Percentiles rank a stretch among this genome's conserved stretches.
Conservation (phyloP, 257 asterid species). For the Coffea eugenioides region DNA sequence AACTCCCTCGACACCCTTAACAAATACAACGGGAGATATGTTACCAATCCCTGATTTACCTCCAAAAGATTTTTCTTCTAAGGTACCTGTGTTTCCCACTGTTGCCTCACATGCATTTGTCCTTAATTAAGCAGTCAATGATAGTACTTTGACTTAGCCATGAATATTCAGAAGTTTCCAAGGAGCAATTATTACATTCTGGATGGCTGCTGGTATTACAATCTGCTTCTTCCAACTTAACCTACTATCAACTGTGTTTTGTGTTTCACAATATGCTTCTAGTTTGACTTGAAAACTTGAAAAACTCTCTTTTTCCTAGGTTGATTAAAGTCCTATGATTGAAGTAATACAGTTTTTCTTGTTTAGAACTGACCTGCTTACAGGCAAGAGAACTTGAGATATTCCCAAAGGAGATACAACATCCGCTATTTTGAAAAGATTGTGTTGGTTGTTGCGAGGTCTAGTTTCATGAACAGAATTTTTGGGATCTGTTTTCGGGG, state of each 20-base stretch:
- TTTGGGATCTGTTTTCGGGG: background rate
- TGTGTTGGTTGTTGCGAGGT: background rate
- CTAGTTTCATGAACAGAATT: background rate
- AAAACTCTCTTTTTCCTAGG: background rate
- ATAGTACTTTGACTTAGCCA: background rate
- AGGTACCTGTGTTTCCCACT: slow-evolving; percentile 6
- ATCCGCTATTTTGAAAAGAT: background rate
- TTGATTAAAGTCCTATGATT: background rate
- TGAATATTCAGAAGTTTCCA: background rate
- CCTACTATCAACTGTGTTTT: background rate
- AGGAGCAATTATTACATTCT: background rate
- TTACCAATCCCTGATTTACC: slow-evolving; percentile 23
- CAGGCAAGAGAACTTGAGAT: background rate
- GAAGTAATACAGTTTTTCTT: background rate
- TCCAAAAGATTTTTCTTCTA: slow-evolving; percentile 21
- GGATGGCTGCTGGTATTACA: background rate
- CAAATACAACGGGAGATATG: slow-evolving; percentile 9
- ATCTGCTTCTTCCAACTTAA: background rate
- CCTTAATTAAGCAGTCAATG: slow-evolving; percentile 15
- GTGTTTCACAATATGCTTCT: background rate
- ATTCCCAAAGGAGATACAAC: background rate
- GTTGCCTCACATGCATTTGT: slow-evolving; percentile 14
- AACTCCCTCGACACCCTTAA: slow-evolving; percentile 11
- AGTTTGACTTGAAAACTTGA: background rate
- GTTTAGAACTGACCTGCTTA: background rate